Conservation (phyloP, 352 stramenopile genomes). For the Globisporangium paddicum region DNA sequence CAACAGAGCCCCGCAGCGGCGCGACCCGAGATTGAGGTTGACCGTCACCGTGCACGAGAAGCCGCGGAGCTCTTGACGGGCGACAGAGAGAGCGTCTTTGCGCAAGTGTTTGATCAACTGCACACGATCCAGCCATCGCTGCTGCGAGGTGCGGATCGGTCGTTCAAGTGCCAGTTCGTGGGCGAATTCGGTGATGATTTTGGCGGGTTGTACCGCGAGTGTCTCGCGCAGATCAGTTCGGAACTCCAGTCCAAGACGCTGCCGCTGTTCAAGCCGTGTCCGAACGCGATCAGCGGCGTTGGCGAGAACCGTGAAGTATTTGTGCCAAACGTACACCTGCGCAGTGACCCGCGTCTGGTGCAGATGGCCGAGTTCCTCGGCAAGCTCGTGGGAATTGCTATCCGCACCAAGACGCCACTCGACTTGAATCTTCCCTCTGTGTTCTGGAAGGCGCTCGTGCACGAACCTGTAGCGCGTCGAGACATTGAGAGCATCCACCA, state of each 20-base stretch:
- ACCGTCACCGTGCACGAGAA: conserved; percentile 72
- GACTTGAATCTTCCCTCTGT: conserved; percentile 89
- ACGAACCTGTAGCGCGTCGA: conserved; percentile 57
- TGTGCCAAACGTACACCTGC: conserved; percentile 66
- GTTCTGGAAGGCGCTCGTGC: conserved; percentile 92
- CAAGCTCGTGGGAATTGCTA: conserved; percentile 92
- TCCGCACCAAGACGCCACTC: conserved; percentile 91
- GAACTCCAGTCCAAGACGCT: conserved; percentile 84
- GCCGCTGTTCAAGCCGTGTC: conserved; percentile 82
- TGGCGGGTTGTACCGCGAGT: conserved; percentile 88
- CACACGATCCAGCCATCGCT: conserved; percentile 82
- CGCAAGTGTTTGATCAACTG: conserved; percentile 83
- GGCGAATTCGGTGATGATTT: conserved; percentile 90
- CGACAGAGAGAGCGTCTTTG: conserved; percentile 76
- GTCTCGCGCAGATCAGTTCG: conserved; percentile 81
- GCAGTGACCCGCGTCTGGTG: conserved; percentile 41
- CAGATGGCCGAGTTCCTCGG: conserved; percentile 93
- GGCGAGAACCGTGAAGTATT: conserved; percentile 89
- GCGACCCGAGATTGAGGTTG: conserved; percentile 81
- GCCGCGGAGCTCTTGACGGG: conserved; percentile 49
- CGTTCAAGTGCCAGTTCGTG: conserved; percentile 92
- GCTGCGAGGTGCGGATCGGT: conserved; percentile 74
- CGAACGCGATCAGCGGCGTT: conserved; percentile 80
- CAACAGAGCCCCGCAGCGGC: conserved; percentile 76
- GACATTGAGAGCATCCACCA: conserved; percentile 87